Base-by-base conservation (phyloP, 1,284 basidiomycete species). In the Papiliotrema flavescens region DNA sequence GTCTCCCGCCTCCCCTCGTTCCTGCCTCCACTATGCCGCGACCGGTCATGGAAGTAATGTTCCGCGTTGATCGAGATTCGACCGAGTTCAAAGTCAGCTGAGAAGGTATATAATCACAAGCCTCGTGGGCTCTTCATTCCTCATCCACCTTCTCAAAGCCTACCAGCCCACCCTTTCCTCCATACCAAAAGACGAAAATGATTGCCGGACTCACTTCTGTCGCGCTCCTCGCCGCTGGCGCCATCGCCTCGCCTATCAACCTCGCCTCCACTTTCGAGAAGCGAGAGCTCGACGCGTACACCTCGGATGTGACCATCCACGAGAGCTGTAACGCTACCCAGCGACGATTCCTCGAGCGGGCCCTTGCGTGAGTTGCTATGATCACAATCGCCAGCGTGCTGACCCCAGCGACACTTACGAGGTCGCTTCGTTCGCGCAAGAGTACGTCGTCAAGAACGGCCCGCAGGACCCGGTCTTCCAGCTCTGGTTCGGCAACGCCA, bases 301-400 rank as follows among this genome's bases (percentile, higher is more conserved):
- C 53, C 22, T 52, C 59, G 13, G 67, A 71, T 28, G 60, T 76
- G 43, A 61, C 61, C 47, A 74, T 79, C 61, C 77, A 79, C 66
- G 62, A 70, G 45, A 70, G 65, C 28, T 79, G 77, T 62, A 77
- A 77, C 59, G 60, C 66, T 15, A 76, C 70, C 13, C 70, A 77
- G 57, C 53, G 64, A 17, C 66, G 73, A n/a, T 71, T 74, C 63
- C 64, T 77, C 48, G 44, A 61, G 36, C 53, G 64, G 17, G 76
- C 64, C 26, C 54, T 78, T n/a, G 48, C 55, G 56, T 68, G 51
- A 56, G 66, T 20, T 26, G 20, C 42, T 23, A 7, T 44, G 24
- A n/a, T n/a, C 19, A 8, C 43, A 9, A 45, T 26, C 7, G n/a
- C 14, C 35, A 36, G 9, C 39, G 11, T 8, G 23, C 57, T 57